phyloP scores from a whole-genome alignment of 2,329 filamentous ascomycete genomes.

The Helminthosporium solani region DNA sequence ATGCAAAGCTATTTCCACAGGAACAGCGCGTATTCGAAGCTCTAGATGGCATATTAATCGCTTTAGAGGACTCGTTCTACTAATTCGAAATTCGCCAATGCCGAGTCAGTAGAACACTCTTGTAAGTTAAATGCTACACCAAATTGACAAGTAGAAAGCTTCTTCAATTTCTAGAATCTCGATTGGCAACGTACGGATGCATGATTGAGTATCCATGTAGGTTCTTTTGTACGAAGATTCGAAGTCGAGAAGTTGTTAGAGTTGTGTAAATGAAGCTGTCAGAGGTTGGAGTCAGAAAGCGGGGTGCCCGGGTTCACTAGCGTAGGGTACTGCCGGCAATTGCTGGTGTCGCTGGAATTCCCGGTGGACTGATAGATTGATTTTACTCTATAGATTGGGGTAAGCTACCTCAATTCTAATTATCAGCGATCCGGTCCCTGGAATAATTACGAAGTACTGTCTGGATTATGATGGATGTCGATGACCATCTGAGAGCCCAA shows the following conservation, averaged over 20 bases:
- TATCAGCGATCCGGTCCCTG: not conserved
- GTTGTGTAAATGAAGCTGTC: conserved; percentile 9
- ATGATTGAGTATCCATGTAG: conserved; percentile 27
- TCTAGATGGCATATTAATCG: conserved; percentile 57
- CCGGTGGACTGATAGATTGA: too few species aligned
- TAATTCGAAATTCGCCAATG: conserved; percentile 35
- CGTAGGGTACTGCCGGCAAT: not conserved
- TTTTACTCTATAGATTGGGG: conserved; percentile 4
- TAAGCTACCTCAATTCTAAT: conserved; percentile 1
- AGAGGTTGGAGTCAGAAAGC: conserved; percentile 13
- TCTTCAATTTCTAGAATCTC: conserved; percentile 30
- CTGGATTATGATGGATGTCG: too few species aligned
- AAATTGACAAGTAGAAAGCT: conserved; percentile 32
- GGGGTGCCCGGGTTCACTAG: conserved; percentile 5
- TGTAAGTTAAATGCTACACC: conserved; percentile 29
- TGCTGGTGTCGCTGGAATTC: not conserved
- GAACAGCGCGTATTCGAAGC: conserved; percentile 57
- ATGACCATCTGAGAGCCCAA: too few species aligned
- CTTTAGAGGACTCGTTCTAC: conserved; percentile 52
- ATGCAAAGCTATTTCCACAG: conserved; percentile 53
- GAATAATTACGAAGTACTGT: not conserved
- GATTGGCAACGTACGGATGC: conserved; percentile 27
- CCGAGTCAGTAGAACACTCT: conserved; percentile 32
- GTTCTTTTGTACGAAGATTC: conserved; percentile 1
- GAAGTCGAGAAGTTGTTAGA: conserved; percentile 10